Percentiles rank a stretch among this genome's conserved stretches.
These are phyloP conservation scores for Sesbania bispinosa DNA, from an alignment of 306 rosid genomes.

Conservation along the genomic window DNA sequence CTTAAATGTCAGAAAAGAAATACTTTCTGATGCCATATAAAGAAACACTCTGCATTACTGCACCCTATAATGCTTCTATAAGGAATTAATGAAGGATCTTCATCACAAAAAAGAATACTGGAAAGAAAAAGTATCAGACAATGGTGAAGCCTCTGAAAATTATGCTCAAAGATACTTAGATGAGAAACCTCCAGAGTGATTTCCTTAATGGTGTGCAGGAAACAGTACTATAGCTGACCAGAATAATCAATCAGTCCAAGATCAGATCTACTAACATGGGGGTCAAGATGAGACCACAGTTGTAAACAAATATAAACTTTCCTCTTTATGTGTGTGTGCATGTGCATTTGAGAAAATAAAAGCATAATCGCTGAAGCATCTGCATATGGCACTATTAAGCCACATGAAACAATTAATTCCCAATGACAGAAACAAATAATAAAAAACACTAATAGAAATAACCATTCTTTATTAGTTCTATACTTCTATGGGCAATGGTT, in stretches of 20 bases:
- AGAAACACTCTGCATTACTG: not conserved
- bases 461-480: not conserved
- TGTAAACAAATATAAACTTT: not conserved
- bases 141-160: constrained; percentile 3
- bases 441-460: not conserved
- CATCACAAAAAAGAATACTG: not conserved
- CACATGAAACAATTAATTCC: not conserved
- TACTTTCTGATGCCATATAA: not conserved
- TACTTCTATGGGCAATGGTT: not conserved
- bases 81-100: constrained; percentile 10
- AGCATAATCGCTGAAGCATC: not conserved
- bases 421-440: not conserved
- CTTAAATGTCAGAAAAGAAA: constrained; percentile 1
- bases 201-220: constrained; percentile 6
- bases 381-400: not conserved
- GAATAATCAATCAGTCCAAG: not conserved
- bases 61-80: not conserved
- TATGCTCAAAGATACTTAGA: not conserved
- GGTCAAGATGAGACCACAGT: not conserved
- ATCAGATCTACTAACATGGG: not conserved
- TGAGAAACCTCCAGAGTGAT: constrained; percentile 8
- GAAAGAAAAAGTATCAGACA: constrained; percentile 7
- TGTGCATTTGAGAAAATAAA: not conserved
- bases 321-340: not conserved
- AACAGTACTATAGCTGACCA: not conserved